These are phyloP conservation scores for Trichosporon sp. DNA, from an alignment of 1,284 basidiomycete genomes.

Conservation along the genomic window DNA sequence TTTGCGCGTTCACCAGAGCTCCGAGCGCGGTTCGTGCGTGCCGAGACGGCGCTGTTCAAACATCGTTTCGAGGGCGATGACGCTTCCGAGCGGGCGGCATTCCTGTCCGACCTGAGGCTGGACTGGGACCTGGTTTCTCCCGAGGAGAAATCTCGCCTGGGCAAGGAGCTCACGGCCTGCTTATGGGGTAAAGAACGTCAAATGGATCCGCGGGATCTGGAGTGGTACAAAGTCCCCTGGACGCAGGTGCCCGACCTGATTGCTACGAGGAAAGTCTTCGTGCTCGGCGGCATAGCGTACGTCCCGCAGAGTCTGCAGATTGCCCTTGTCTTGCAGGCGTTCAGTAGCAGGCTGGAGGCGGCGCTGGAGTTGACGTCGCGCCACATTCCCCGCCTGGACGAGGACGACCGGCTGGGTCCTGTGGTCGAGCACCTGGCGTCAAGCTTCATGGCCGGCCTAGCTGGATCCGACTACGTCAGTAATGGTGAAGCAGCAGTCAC, in stretches of 20 bases:
- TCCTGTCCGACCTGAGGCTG: slow-evolving; percentile 70
- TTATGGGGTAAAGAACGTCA: slow-evolving; percentile 15
- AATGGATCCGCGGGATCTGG: slow-evolving; percentile 24
- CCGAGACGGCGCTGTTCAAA: slow-evolving; percentile 78
- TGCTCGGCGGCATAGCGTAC: slow-evolving; percentile 81
- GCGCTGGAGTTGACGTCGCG: slow-evolving; percentile 84
- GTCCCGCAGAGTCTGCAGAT: slow-evolving; percentile 77
- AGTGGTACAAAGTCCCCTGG: slow-evolving; percentile 58
- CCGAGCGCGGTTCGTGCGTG: slow-evolving; percentile 79
- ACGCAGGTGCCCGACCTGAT: slow-evolving; percentile 89
- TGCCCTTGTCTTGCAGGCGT: slow-evolving; percentile 84
- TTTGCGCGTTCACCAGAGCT: slow-evolving; percentile 90
- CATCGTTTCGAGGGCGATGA: slow-evolving; percentile 74
- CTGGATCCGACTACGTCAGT: slow-evolving; percentile 43
- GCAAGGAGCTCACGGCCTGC: slow-evolving; percentile 52
- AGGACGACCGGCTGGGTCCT: slow-evolving; percentile 86
- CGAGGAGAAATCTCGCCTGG: slow-evolving; percentile 45
- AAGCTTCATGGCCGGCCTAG: slow-evolving; percentile 87
- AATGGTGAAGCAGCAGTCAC: slow-evolving; percentile 58
- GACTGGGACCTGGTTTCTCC: slow-evolving; percentile 65
- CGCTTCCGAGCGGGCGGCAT: slow-evolving; percentile 58
- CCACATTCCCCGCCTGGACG: slow-evolving; percentile 86
- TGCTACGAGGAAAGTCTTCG: slow-evolving; percentile 71
- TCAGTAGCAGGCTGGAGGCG: slow-evolving; percentile 66
- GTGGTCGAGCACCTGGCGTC: slow-evolving; percentile 89